phyloP scores from a whole-genome alignment of 805 yeast genomes.

The Candida dajiaensis region DNA sequence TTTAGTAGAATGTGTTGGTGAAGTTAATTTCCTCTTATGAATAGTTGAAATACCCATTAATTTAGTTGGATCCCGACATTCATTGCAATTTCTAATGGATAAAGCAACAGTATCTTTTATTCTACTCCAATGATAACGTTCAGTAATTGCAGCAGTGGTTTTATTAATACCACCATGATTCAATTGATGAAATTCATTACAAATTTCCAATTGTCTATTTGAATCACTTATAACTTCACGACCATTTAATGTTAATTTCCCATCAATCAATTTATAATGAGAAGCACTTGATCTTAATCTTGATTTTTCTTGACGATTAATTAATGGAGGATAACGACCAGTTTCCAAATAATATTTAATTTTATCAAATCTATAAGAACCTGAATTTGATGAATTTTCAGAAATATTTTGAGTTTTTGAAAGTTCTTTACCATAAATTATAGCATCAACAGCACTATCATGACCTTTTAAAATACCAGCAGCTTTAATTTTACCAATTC shows the following conservation, averaged over 20 bases:
- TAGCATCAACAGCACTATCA: slow-evolving; percentile 80
- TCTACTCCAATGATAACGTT: slow-evolving; percentile 85
- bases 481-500: slow-evolving; percentile 76
- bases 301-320: slow-evolving; percentile 83
- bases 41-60: slow-evolving; percentile 1
- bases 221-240: slow-evolving; percentile 81
- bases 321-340: slow-evolving; percentile 79
- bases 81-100: slow-evolving; percentile 69
- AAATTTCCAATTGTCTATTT: slow-evolving; percentile 66
- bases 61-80: slow-evolving; percentile 40
- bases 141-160: slow-evolving; percentile 72
- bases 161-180: slow-evolving; percentile 87
- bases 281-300: slow-evolving; percentile 75
- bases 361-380: slow-evolving; percentile 60
- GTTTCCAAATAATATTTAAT: slow-evolving; percentile 73
- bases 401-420: slow-evolving; percentile 36
- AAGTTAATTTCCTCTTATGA: slow-evolving; percentile 13
- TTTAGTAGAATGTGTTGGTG: slow-evolving; percentile 3
- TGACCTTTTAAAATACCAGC: slow-evolving; percentile 86
- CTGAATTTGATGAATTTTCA: slow-evolving; percentile 43
- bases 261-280: slow-evolving; percentile 66
- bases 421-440: slow-evolving; percentile 78
- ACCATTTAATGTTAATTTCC: slow-evolving; percentile 69
- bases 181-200: slow-evolving; percentile 59
- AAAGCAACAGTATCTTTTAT: slow-evolving; percentile 82